phyloP scores from a whole-genome alignment of 768 basidiomycete genomes.

The Tricholoma saponaceum region DNA sequence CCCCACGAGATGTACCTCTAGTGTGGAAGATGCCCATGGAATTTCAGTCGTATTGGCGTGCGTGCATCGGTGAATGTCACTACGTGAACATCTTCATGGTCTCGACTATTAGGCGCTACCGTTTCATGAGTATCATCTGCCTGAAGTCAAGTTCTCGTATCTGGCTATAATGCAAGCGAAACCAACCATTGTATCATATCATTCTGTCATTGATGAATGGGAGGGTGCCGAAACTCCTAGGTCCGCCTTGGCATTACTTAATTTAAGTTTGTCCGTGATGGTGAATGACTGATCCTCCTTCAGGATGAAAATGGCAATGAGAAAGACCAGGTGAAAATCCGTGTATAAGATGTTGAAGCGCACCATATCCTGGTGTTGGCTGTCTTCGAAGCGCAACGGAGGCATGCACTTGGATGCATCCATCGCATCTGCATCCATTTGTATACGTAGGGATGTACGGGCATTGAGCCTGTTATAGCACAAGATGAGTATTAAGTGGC shows the following conservation, averaged over 20 bases:
- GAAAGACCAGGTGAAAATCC: not conserved
- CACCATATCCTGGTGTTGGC: not conserved
- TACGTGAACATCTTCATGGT: not conserved
- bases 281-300: not conserved
- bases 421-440: not conserved
- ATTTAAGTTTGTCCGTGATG: not conserved
- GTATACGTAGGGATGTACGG: not conserved
- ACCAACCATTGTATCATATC: not conserved
- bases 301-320: not conserved
- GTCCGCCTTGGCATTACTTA: not conserved
- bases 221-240: not conserved
- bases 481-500: not conserved
- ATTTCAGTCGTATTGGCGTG: not conserved
- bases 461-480: not conserved
- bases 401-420: not conserved
- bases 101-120: not conserved
- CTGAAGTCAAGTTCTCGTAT: not conserved
- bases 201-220: not conserved
- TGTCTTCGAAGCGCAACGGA: not conserved
- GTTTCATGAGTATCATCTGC: not conserved
- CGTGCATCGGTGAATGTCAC: not conserved
- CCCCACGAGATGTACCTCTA: not conserved
- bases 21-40: not conserved
- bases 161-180: not conserved
- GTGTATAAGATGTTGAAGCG: not conserved